Base-by-base conservation (phyloP, 352 stramenopile genomes). In the Blastocystis sp. region DNA sequence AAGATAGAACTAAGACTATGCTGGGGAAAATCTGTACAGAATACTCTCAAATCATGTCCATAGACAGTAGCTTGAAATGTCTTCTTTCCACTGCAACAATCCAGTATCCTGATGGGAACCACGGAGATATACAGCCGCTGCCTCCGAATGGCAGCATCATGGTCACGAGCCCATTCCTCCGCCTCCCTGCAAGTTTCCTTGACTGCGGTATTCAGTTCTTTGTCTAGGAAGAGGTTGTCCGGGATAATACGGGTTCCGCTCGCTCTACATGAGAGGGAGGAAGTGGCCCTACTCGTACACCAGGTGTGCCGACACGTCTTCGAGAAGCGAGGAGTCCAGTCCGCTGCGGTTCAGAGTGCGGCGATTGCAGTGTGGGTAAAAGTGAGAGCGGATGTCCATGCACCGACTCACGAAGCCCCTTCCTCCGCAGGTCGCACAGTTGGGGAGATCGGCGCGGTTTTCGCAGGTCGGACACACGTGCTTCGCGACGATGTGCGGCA, bases 51-150 rank as follows among this genome's bases (percentile, higher is more conserved):
- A 45, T 84, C 73, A 64, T 84, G 26, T 23, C 62, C 73, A 45
- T 84, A 84, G 8, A 84, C 53, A 9, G 43, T 37, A 37, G 68
- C 53, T 50, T 68, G 15, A 43, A 84, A 66, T 37, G 34, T 18
- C 6, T 26, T 43, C 39, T 68, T 66, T 41, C 73, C 73, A n/a
- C 53, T 68, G 18, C 34, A 5, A 47, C 53, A 84, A 6, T 84
- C 29, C 20, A 84, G 26, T 13, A 41, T 23, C 34, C 73, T 23
- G 13, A 84, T 53, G 20, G 73, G 73, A 69, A 84, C 47, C 18
- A 84, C 34, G 55, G 73, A 84, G 15, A 84, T 15, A 18, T 55
- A 68, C 73, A 84, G 26, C 3, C 53, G 45, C 50, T 84, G 73
- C 37, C 62, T 47, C n/a, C 55, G 20, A 47, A 84, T 84, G 15